Conservation (phyloP, 2,329 filamentous ascomycete genomes). For the Rosellinia necatrix region DNA sequence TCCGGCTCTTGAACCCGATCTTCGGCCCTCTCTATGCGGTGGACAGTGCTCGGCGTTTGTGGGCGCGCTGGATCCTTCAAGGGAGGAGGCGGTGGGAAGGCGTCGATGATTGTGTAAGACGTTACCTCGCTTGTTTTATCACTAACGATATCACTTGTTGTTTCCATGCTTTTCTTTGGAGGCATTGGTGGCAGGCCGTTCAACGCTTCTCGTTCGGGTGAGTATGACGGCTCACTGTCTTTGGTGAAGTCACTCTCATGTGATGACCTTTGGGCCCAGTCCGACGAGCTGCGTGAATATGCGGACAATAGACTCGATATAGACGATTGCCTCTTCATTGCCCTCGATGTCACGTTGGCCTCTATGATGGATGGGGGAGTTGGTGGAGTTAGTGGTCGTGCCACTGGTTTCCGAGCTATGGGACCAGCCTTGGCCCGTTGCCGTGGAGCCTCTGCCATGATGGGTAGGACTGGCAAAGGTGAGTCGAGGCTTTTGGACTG, state of each 20-base stretch:
- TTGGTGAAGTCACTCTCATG: conserved; percentile 46
- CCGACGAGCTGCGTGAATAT: conserved; percentile 55
- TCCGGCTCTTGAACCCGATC: conserved; percentile 14
- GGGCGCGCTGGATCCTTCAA: conserved; percentile 38
- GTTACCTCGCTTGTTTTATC: conserved; percentile 27
- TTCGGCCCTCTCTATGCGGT: conserved; percentile 17
- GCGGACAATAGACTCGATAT: conserved; percentile 61
- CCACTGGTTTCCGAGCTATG: conserved; percentile 47
- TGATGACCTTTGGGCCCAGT: conserved; percentile 49
- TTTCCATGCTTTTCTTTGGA: conserved; percentile 32
- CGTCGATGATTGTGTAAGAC: conserved; percentile 31
- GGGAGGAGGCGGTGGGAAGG: conserved; percentile 39
- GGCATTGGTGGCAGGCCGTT: conserved; percentile 29
- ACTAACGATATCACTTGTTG: conserved; percentile 35
- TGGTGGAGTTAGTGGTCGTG: conserved; percentile 21
- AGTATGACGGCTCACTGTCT: conserved; percentile 43
- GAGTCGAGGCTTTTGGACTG: conserved; percentile 37
- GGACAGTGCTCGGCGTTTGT: conserved; percentile 32
- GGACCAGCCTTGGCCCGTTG: conserved; percentile 35
- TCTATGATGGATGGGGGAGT: conserved; percentile 16
- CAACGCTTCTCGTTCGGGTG: conserved; percentile 38
- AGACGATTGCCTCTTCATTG: conserved; percentile 51
- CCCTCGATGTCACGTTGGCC: conserved; percentile 27
- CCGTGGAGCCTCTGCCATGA: conserved; percentile 32
- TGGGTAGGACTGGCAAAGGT: conserved; percentile 41